These are phyloP conservation scores for Athelia psychrophila DNA, from an alignment of 1,284 basidiomycete genomes.

Conservation along the genomic window DNA sequence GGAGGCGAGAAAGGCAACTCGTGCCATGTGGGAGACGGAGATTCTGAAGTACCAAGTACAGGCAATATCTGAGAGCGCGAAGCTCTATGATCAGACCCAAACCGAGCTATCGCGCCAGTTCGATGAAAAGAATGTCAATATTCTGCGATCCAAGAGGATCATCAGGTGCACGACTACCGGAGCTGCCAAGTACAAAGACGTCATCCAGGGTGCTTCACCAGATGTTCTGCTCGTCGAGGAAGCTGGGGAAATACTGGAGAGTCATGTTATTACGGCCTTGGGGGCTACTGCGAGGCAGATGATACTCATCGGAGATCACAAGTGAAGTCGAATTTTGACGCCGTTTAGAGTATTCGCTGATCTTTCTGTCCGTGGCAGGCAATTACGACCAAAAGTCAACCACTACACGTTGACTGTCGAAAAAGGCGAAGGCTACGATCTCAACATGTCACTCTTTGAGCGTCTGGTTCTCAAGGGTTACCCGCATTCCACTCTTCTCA, in stretches of 20 bases:
- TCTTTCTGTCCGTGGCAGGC: constrained; percentile 33
- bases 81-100: constrained; percentile 40
- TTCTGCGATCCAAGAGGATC: constrained; percentile 46
- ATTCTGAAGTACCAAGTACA: constrained; percentile 35
- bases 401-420: constrained; percentile 61
- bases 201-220: constrained; percentile 42
- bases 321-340: constrained; percentile 37
- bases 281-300: constrained; percentile 43
- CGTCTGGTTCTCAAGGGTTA: constrained; percentile 58
- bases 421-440: constrained; percentile 60
- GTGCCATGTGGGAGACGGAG: constrained; percentile 37
- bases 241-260: constrained; percentile 68
- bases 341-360: neutral
- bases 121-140: constrained; percentile 28
- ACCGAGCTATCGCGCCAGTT: constrained; percentile 35
- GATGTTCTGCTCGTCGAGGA: constrained; percentile 63
- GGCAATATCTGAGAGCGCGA: constrained; percentile 31
- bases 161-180: constrained; percentile 68
- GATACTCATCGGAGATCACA: constrained; percentile 68
- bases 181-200: constrained; percentile 54
- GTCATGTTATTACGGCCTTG: constrained; percentile 60
- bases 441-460: constrained; percentile 65
- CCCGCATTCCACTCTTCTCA: constrained; percentile 50
- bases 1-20: constrained; percentile 24
- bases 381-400: constrained; percentile 68